Base-by-base conservation (phyloP, 352 stramenopile species). In the Pythium myriotylum region DNA sequence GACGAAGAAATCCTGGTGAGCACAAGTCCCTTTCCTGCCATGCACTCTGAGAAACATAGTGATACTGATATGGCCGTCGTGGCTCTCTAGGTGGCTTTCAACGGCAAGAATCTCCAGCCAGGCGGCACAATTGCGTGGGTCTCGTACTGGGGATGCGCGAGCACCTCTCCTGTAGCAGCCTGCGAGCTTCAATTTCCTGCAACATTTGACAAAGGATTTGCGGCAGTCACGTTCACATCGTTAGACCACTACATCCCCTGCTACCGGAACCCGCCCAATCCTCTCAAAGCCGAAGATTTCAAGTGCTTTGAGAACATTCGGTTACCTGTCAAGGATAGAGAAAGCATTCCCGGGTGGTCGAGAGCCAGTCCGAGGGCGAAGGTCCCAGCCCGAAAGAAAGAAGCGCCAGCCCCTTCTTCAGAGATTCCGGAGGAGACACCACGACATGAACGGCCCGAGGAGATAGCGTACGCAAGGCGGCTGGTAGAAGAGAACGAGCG, bases 231-330 rank as follows among this genome's bases (percentile, higher is more conserved):
- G 27, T 93, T 95, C 53, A 77, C 66, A 17, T 60, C 82, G 4
- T 70, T 91, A 12, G 86, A 95, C 47, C 86, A 90, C 56, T 95
- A 85, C 54, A 92, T 95, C 24, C 86, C 86, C n/a, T 95, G 86
- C 65, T 95, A 95, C 58, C 84, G 81, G 47, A 77, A 88, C 33
- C 82, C 86, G 9, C 84, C 84, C 13, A 91, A 92, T 46, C 77
- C 80, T 24, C 65, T 92, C 1, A 91, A 91, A 40, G 75, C 72
- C 2, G 79, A 88, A 62, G 79, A 92, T 16, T 92, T 77, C 35
- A 49, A 62, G 27, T 95, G 86, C 53, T 95, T 90, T 54, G 70
- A 86, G 50, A 42, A 77, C 58, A 60, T 92, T 51, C 79, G 77
- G 1, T 64, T 95, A 55, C 82, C 84, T 40, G 86, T 95, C 19